phyloP scores from a whole-genome alignment of 169 alveolate species.

The Plasmodium inui region DNA sequence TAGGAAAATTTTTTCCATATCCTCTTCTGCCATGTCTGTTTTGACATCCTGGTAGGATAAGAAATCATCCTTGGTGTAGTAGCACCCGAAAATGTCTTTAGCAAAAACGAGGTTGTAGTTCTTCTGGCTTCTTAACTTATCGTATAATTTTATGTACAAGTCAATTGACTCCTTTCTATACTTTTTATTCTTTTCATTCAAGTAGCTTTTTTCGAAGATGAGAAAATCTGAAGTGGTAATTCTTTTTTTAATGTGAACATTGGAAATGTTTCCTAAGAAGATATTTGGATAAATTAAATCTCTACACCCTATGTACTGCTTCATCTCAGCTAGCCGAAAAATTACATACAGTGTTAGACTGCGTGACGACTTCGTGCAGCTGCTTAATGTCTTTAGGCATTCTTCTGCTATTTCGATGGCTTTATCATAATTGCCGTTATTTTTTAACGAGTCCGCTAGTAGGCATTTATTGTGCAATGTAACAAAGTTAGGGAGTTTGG shows the following conservation, averaged over 20 bases:
- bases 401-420: constrained; percentile 71
- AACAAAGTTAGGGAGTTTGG: constrained; percentile 52
- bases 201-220: constrained; percentile 38
- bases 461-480: constrained; percentile 52
- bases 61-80: constrained; percentile 51
- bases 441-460: constrained; percentile 64
- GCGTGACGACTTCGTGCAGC: constrained; percentile 2
- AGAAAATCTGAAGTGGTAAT: constrained; percentile 32
- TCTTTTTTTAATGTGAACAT: constrained; percentile 39
- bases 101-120: constrained; percentile 51
- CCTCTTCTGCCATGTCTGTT: neutral
- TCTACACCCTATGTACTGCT: constrained; percentile 64
- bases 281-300: constrained; percentile 42
- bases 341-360: constrained; percentile 42
- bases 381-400: constrained; percentile 21
- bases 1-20: constrained; percentile 29
- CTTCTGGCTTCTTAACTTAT: constrained; percentile 18
- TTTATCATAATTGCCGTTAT: constrained; percentile 65
- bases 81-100: constrained; percentile 64
- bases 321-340: constrained; percentile 62
- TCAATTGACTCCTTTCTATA: constrained; percentile 65
- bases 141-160: constrained; percentile 37
- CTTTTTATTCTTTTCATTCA: constrained; percentile 54
- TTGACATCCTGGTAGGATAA: neutral
- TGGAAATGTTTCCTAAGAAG: constrained; percentile 7